Base-by-base conservation (phyloP, 768 basidiomycete genomes). In the Xerocomus spinulosus region DNA sequence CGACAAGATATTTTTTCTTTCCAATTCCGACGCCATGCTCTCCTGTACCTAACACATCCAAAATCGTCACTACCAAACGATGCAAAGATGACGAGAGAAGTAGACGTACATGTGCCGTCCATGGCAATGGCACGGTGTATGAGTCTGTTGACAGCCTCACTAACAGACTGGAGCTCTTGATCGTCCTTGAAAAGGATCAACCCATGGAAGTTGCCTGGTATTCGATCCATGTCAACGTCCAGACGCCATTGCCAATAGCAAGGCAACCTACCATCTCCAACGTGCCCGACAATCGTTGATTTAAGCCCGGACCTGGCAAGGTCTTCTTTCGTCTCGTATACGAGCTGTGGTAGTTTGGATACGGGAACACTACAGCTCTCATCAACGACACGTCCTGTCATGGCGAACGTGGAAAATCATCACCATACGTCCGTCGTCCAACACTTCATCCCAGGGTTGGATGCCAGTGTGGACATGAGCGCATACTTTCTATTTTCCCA, bases 361-460 rank as follows among this genome's bases (percentile, higher is more conserved):
- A 87, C 82, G 0, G 85, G 85, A 13, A 89, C 85, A 53, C 82
- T 84, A 44, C 5, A 10, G 9, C 17, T 39, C 10, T 26, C 10
- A 38, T 50, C 41, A 37, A 15, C 7, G 14, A 17, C 23, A 17
- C n/a, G 23, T 14, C 13, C 3, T 17, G 9, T 5, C 13, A 9
- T 10, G 2, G 1, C 2, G 4, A 37, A 28, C 18, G 26, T 34
- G 9, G 34, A 5, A 29, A 42, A 42, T 6, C 1, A 71, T 49
- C 66, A 89, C 89, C 92, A 94, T 24, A 93, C 92, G 65, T 93
- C 92, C 1, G 92, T 95, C 20, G 83, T 86, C 91, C 89, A 93
- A 51, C 80, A 81, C 34, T 78, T 79, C 15, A 72, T 68, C 9
- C 80, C 87, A 13, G 85, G 84, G 43, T 79, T 61, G 3, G 81